Base-by-base conservation (phyloP, 306 rosid species). In the Vigna radiata region DNA sequence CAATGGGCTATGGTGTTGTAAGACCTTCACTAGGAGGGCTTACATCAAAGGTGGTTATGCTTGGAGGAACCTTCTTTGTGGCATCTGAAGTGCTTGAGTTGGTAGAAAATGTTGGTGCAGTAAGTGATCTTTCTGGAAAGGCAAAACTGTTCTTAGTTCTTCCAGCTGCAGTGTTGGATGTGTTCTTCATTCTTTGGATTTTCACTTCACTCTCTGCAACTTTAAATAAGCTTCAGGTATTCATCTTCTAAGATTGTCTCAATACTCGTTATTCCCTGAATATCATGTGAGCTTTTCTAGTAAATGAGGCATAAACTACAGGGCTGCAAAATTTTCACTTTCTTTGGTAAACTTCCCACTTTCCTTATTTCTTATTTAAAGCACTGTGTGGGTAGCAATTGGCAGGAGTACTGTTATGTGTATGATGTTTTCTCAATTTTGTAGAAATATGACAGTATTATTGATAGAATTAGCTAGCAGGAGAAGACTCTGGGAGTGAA, bases 21-120 rank as follows among this genome's bases (percentile, higher is more conserved):
- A 91, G 97, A 82, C 99, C 99, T 63, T 88, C 99, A 72, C 91
- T 95, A 39, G 99, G 99, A 61, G 99, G 99, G 73, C 88, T 95
- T 79, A 92, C 97, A 31, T 90, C 96, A 17, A 95, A 95, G 89
- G 97, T 95, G 53, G 18, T 89, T 70, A 72, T 89, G 92, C 99
- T 95, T 66, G 99, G 98, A 61, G 87, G 88, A 66, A 92, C 97
- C 70, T 95, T 95, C 94, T 92, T 95, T 77, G 69, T 92, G 69
- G 99, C 97, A 67, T 87, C 97, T 19, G 97, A 95, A 83, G 90
- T 95, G 75, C 97, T 95, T 77, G 99, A 95, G 59, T 78, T 95
- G 88, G 96, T 89, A 11, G 99, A 95, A 88, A 93, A 92, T 73
- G 99, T 92, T 1, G 99, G 99, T 65, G 92, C 99, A 19, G 86